phyloP scores from a whole-genome alignment of 1,284 basidiomycete species.

The Veloporphyrellus conicus region DNA sequence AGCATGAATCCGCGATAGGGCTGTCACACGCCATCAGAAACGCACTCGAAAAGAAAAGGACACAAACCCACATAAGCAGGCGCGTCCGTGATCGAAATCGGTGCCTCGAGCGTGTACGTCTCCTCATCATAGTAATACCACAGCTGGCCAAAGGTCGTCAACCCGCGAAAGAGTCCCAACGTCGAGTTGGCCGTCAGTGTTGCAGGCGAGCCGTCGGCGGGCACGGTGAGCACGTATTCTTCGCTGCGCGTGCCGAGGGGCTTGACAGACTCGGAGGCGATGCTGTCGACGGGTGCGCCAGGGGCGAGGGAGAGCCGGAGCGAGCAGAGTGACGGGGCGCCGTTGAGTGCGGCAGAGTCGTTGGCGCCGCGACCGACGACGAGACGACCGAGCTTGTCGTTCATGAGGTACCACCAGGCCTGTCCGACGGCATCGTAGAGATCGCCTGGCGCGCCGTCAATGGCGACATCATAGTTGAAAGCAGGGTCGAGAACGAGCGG shows the following conservation, averaged over 20 bases:
- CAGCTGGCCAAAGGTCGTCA: slow-evolving; percentile 80
- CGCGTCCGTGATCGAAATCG: slow-evolving; percentile 56
- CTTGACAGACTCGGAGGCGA: slow-evolving; percentile 54
- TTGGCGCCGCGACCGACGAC: slow-evolving; percentile 49
- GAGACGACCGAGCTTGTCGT: slow-evolving; percentile 51
- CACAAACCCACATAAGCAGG: slow-evolving; percentile 59
- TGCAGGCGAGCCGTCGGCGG: slow-evolving; percentile 56
- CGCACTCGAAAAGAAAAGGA: too few relatives aligned
- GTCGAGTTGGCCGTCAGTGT: slow-evolving; percentile 66
- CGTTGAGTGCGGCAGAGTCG: slow-evolving; percentile 32
- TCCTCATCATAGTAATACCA: slow-evolving; percentile 54
- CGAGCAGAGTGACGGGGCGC: slow-evolving; percentile 29
- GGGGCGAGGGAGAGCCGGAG: slow-evolving; percentile 43
- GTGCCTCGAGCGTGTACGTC: slow-evolving; percentile 58
- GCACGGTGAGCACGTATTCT: slow-evolving; percentile 62
- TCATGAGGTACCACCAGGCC: slow-evolving; percentile 40
- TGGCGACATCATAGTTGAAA: slow-evolving; percentile 46
- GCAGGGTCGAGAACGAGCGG: slow-evolving; percentile 46
- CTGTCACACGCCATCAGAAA: slow-evolving; percentile 34
- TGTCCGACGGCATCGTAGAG: slow-evolving; percentile 40
- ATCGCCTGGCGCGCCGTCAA: slow-evolving; percentile 41
- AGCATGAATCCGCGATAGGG: slow-evolving; percentile 78
- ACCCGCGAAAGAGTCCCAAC: slow-evolving; percentile 73
- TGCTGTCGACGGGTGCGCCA: slow-evolving; percentile 35
- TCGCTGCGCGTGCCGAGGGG: slow-evolving; percentile 58